phyloP scores from a whole-genome alignment of 129 eudicot genomes.

The Mikania micrantha region DNA sequence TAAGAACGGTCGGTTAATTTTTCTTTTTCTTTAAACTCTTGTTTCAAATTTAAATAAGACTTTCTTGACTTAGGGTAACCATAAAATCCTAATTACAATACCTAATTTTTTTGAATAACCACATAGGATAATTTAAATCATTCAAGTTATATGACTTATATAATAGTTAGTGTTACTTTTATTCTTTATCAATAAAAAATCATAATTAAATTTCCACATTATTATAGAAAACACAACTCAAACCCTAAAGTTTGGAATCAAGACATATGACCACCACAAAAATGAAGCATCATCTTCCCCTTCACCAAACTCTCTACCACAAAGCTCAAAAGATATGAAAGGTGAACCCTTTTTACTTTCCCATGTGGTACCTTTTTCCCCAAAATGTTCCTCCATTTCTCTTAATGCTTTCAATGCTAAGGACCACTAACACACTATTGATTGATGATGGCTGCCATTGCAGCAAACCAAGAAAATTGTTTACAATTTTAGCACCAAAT shows the following conservation, averaged over 20 bases:
- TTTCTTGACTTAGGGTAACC: too few species aligned
- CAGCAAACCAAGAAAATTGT: background rate
- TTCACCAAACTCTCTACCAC: constrained; percentile 29
- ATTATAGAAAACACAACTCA: background rate
- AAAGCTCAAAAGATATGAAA: constrained; percentile 25
- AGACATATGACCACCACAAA: constrained; percentile 25
- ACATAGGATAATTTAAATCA: too few species aligned
- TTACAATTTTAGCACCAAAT: constrained; percentile 5
- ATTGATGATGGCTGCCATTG: constrained; percentile 10
- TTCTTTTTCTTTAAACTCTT: too few species aligned
- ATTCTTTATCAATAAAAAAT: too few species aligned
- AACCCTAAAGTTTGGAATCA: constrained; percentile 25
- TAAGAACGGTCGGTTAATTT: too few species aligned
- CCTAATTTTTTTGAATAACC: too few species aligned
- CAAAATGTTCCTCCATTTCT: constrained; percentile 29
- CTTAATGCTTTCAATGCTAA: constrained; percentile 24
- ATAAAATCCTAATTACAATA: too few species aligned
- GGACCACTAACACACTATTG: constrained; percentile 34
- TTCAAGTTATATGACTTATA: too few species aligned
- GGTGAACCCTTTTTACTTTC: constrained; percentile 30
- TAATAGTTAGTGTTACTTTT: too few species aligned
- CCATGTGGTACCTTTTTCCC: constrained; percentile 36
- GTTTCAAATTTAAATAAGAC: too few species aligned
- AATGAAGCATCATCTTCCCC: constrained; percentile 20
- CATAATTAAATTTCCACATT: too few species aligned